Conservation (phyloP, 192 early-diverging fungal species). For the Backusella australiensis region DNA sequence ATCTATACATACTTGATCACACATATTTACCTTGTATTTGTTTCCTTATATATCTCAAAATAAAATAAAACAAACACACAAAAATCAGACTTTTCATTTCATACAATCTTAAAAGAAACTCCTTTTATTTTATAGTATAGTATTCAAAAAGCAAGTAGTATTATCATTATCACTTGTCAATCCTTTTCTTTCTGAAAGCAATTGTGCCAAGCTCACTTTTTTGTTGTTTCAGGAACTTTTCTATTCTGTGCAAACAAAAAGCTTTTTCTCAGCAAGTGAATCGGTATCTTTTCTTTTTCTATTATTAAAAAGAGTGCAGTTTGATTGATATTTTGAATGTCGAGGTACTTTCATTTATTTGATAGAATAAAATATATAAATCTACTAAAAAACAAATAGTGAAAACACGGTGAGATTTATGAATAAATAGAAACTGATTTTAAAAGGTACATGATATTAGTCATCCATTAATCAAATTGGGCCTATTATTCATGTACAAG, state of each 20-base stretch:
- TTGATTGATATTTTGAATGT: too few species aligned
- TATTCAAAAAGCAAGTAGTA: too few species aligned
- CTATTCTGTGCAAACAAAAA: background rate
- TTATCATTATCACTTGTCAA: background rate
- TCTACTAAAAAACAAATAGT: too few species aligned
- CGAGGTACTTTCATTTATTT: background rate
- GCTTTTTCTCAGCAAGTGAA: too few species aligned
- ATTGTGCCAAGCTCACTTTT: background rate
- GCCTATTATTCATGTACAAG: background rate
- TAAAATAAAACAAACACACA: background rate
- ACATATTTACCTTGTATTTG: constrained; percentile 2
- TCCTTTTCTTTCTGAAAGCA: background rate
- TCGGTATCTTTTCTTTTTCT: too few species aligned
- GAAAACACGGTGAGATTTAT: background rate
- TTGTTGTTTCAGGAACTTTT: background rate
- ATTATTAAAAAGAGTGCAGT: too few species aligned
- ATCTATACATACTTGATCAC: background rate
- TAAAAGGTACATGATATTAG: background rate
- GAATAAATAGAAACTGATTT: background rate
- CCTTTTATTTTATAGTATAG: too few species aligned
- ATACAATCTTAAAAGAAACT: background rate
- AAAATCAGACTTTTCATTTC: background rate
- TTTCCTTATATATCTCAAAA: background rate
- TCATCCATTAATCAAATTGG: background rate
- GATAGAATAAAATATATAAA: too few species aligned